phyloP scores from a whole-genome alignment of 352 stramenopile species.

The Globisporangium takayamanum region DNA sequence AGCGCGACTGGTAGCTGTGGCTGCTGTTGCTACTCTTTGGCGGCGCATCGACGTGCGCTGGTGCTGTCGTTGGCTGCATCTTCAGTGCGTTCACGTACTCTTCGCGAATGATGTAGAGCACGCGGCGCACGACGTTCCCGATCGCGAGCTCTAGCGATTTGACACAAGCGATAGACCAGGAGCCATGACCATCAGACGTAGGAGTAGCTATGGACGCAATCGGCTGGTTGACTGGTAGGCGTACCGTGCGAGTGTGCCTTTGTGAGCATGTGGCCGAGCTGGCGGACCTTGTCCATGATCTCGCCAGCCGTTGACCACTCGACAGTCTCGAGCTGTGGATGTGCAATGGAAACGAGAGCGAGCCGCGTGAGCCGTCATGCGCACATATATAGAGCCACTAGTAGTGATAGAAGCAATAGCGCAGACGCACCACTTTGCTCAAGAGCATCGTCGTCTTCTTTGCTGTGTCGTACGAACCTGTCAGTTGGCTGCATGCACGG shows the following conservation, averaged over 20 bases:
- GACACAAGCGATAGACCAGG: background rate
- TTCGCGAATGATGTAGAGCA: slow-evolving; percentile 88
- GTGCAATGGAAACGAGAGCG: background rate
- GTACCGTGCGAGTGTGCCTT: slow-evolving; percentile 66
- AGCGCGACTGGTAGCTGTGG: slow-evolving; percentile 61
- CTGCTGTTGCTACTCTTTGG: slow-evolving; percentile 20
- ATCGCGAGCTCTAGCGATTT: slow-evolving; percentile 65
- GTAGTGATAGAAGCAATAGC: background rate
- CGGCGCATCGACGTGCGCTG: slow-evolving; percentile 6
- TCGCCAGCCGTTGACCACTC: slow-evolving; percentile 73
- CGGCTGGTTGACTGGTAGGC: background rate
- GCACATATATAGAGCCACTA: background rate
- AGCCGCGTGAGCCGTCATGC: background rate
- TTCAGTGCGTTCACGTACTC: slow-evolving; percentile 79
- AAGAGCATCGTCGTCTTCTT: slow-evolving; percentile 73
- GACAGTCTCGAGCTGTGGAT: slow-evolving; percentile 57
- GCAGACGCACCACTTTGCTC: slow-evolving; percentile 50
- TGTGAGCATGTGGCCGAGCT: slow-evolving; percentile 76
- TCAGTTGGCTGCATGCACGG: slow-evolving; percentile 36
- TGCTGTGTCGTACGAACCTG: slow-evolving; percentile 74
- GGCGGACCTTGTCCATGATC: slow-evolving; percentile 81
- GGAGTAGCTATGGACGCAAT: too few relatives aligned
- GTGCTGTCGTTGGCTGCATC: slow-evolving; percentile 20
- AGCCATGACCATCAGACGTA: background rate
- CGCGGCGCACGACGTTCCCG: slow-evolving; percentile 84